phyloP scores from a whole-genome alignment of 208 protist species.

The Wallacemonas sp. region DNA sequence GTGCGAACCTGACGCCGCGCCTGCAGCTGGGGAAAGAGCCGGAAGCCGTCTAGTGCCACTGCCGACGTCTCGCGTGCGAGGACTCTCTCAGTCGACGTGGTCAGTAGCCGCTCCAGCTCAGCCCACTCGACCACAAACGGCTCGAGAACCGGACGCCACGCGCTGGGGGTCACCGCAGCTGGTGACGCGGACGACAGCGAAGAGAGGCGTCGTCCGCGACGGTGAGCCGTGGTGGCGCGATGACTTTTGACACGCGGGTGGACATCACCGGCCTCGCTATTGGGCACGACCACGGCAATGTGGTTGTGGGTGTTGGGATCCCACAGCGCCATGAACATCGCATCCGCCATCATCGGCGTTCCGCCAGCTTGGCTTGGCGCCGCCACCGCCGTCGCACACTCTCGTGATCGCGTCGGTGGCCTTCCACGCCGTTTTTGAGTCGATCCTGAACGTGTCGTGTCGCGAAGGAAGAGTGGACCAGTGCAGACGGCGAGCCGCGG shows the following conservation, averaged over 20 bases:
- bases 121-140: constrained; percentile 21
- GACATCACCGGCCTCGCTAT: constrained; percentile 18
- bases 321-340: constrained; percentile 55
- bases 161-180: neutral
- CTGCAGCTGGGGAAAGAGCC: constrained; percentile 2
- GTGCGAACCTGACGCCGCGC: neutral
- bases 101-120: constrained; percentile 25
- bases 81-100: constrained; percentile 20
- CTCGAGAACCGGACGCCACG: constrained; percentile 11
- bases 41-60: no score
- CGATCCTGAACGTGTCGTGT: no score
- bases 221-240: no score
- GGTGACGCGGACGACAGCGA: neutral
- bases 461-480: constrained; percentile 14
- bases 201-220: neutral
- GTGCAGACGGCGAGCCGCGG: constrained; percentile 18
- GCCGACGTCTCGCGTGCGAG: neutral
- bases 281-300: constrained; percentile 54
- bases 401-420: constrained; percentile 4
- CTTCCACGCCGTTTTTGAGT: neutral
- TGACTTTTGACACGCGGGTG: constrained; percentile 10
- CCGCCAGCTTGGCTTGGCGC: neutral
- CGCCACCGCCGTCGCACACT: neutral
- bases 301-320: constrained; percentile 47
- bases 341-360: constrained; percentile 30